A percentile compares a stretch with the other conserved stretches of the same genome.
Evolutionary conservation across 2,329 filamentous ascomycete species (phyloP).

Genomic region (Botrytis tulipae): DNA sequence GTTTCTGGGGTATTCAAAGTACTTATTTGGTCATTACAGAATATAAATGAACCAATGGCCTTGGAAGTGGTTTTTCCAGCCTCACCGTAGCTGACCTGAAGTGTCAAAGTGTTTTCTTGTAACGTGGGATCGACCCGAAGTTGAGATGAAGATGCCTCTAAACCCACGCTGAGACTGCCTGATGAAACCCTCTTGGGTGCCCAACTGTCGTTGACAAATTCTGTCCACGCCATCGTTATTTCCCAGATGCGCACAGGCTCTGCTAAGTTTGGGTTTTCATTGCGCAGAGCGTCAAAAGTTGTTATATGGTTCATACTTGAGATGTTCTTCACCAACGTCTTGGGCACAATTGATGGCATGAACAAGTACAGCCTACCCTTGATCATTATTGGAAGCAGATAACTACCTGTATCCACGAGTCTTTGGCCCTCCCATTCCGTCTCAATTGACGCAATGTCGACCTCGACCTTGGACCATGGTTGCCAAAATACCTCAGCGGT

Average conservation of each 20-base stretch:
- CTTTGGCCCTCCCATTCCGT: not conserved
- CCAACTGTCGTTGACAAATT: conserved; percentile 30
- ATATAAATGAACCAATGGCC: not conserved
- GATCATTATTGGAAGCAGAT: not conserved
- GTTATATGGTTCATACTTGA: fast-evolving
- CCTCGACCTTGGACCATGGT: conserved; percentile 1
- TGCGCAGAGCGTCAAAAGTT: not conserved
- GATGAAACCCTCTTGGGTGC: not conserved
- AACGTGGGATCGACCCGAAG: not conserved
- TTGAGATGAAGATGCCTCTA: not conserved
- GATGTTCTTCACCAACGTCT: not conserved
- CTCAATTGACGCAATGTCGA: not conserved
- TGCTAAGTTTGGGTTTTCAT: not conserved
- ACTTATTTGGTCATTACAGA: not conserved
- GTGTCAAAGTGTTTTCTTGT: not conserved
- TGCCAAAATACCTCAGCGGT: not conserved
- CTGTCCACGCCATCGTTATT: conserved; percentile 2
- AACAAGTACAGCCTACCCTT: not conserved
- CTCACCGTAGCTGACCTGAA: not conserved
- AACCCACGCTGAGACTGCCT: not conserved
- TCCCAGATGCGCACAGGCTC: not conserved
- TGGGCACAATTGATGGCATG: not conserved
- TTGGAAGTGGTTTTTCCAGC: not conserved
- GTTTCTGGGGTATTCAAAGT: too few relatives aligned
- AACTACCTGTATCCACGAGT: not conserved